These are phyloP conservation scores for Crithidia acanthocephali DNA, from an alignment of 208 protist species.

Conservation along the genomic window DNA sequence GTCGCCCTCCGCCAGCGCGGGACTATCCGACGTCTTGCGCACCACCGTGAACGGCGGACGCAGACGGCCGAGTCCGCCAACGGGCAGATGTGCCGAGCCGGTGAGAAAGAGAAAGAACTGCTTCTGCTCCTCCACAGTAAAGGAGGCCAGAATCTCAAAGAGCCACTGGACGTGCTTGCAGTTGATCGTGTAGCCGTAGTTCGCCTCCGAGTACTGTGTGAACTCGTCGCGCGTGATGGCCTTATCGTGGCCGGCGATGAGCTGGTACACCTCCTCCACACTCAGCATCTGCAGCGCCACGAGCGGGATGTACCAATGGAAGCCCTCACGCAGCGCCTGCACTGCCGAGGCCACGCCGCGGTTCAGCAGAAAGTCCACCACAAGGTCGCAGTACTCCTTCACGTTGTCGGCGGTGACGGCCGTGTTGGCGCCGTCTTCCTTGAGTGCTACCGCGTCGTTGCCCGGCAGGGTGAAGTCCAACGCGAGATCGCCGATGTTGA, in stretches of 20 bases:
- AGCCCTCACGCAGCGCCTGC: conserved; percentile 60
- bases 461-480: conserved; percentile 86
- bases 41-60: conserved; percentile 91
- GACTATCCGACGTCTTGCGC: conserved; percentile 77
- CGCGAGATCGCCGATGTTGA: conserved; percentile 58
- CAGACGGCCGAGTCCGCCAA: conserved; percentile 77
- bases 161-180: conserved; percentile 84
- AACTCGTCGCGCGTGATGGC: conserved; percentile 75
- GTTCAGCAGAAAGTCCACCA: conserved; percentile 60
- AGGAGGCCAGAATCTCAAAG: conserved; percentile 83
- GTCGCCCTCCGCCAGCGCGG: conserved; percentile 60
- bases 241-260: conserved; percentile 53
- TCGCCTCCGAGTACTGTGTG: conserved; percentile 70
- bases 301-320: conserved; percentile 80
- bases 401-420: conserved; percentile 64
- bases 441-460: conserved; percentile 63
- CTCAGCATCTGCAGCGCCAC: conserved; percentile 64
- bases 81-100: conserved; percentile 80
- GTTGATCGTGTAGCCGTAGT: conserved; percentile 86
- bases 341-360: conserved; percentile 63
- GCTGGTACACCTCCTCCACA: conserved; percentile 69
- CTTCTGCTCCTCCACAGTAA: conserved; percentile 74
- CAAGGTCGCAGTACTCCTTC: conserved; percentile 75
- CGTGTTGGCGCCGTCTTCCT: conserved; percentile 34
- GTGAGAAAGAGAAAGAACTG: conserved; percentile 92